Base-by-base conservation (phyloP, 345 rosid genomes). In the Brassica rapa region DNA sequence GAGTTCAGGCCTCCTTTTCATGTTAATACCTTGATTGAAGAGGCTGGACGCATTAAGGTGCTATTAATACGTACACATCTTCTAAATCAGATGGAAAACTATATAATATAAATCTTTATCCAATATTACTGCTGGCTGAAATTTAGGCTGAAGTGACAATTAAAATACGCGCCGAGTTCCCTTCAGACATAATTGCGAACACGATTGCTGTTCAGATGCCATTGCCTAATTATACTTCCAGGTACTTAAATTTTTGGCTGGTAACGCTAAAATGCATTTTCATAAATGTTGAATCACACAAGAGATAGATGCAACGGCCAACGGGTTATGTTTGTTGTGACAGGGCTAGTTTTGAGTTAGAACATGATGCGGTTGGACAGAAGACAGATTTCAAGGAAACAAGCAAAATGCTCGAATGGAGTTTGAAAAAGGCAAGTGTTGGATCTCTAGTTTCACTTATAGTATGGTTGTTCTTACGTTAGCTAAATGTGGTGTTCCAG, bases 1-100 rank as follows among this genome's bases (percentile, higher is more conserved):
- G 98, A 95, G 86, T 95, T 95, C 81, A 93, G 88, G 87, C 99
- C 99, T 80, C 99, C 99, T 32, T 95, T 95, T 57, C 97, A 91
- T 51, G 89, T 95, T 61, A 92, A 88, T 66, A 88, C 96, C 37
- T 86, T 93, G 91, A 88, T 92, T 80, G 98, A 95, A 89, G 97
- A 95, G 83, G 96, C 98, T 14, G 97, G 99, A 68, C 75, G 87
- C 51, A 91, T 93, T 77, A 95, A 89, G 93, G 99, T 89, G 80
- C 62, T 74, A 35, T 33, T 32, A 3, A 56, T 57, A 7, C 5
- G 3, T 61, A n/a, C 43, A 46, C 5, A 2, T 66, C 68, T 66
- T 74, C 69, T 19, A 64, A 67, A 14, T 41, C 49, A 0, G 49
- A 41, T 41, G 14, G 49, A 10, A 41, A 41, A 25, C 65, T 70